These are phyloP conservation scores for Alternaria sp. DNA, from an alignment of 2,329 filamentous ascomycete species.

Conservation along the genomic window DNA sequence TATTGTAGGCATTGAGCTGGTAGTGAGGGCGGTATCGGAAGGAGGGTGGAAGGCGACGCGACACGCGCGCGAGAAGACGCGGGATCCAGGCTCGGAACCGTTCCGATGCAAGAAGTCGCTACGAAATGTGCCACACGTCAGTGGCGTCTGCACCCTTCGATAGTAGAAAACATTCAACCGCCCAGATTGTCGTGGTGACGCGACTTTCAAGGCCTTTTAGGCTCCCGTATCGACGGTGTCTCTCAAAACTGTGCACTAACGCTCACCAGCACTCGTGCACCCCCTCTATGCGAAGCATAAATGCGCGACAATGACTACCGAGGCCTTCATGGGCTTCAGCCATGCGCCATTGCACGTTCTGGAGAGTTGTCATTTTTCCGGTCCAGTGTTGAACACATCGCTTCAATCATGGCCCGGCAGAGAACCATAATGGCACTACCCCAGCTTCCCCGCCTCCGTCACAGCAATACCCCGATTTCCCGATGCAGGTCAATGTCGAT, in stretches of 20 bases:
- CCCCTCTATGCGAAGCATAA: neutral
- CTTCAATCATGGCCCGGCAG: neutral
- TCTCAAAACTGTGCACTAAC: neutral
- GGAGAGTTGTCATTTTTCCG: neutral
- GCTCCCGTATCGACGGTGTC: neutral
- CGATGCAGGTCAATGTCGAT: constrained; percentile 18
- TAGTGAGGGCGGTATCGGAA: neutral
- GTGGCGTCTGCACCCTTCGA: neutral
- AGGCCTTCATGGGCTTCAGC: neutral
- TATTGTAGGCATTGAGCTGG: neutral
- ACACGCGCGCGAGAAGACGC: neutral
- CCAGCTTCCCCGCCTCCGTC: constrained; percentile 24
- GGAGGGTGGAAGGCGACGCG: neutral
- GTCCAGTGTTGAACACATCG: neutral
- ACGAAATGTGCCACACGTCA: neutral
- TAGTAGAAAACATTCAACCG: neutral
- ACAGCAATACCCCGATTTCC: constrained; percentile 25
- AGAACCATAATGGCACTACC: constrained; percentile 2
- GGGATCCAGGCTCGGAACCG: neutral
- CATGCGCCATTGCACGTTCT: neutral
- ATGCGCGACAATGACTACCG: neutral
- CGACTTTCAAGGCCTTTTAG: neutral
- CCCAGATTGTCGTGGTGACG: neutral
- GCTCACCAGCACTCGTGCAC: neutral
- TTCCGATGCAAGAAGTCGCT: neutral